These are phyloP conservation scores for Pythium biforme DNA, from an alignment of 352 stramenopile genomes.

Conservation along the genomic window DNA sequence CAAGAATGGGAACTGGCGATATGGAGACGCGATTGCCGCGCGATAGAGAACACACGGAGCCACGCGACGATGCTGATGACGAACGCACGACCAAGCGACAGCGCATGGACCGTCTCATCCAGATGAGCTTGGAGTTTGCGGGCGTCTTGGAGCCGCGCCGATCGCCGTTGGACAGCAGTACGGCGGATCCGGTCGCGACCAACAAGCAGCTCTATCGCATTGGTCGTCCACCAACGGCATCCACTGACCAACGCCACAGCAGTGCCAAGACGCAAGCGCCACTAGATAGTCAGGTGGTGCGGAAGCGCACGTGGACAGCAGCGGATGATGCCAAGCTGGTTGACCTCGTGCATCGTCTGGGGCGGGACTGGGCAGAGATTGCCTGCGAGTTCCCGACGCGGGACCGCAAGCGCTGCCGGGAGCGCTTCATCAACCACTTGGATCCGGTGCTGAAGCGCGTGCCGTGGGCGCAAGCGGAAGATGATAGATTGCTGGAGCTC, in stretches of 20 bases:
- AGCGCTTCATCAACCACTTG: slow-evolving; percentile 75
- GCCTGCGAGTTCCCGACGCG: slow-evolving; percentile 37
- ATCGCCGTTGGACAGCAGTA: neutral
- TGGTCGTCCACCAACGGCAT: neutral
- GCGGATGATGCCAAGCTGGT: slow-evolving; percentile 48
- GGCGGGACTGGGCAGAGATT: slow-evolving; percentile 42
- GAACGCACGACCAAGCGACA: slow-evolving; percentile 37
- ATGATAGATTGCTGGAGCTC: slow-evolving; percentile 38
- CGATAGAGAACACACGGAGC: slow-evolving; percentile 5
- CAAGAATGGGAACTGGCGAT: neutral
- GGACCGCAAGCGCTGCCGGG: slow-evolving; percentile 68
- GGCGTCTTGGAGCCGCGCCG: slow-evolving; percentile 5
- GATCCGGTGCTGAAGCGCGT: slow-evolving; percentile 32
- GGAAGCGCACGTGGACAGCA: slow-evolving; percentile 39
- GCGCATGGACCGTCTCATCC: slow-evolving; percentile 56
- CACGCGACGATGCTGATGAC: neutral
- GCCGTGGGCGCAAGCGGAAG: slow-evolving; percentile 47
- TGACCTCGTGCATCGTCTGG: slow-evolving; percentile 38
- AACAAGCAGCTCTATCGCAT: neutral
- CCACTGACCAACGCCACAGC: neutral
- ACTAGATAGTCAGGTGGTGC: neutral
- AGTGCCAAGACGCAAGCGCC: neutral
- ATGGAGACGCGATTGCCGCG: neutral
- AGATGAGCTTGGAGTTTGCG: slow-evolving; percentile 44
- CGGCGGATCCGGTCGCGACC: neutral